These are phyloP conservation scores for Filobasidium floriforme DNA, from an alignment of 768 basidiomycete genomes.

Conservation along the genomic window DNA sequence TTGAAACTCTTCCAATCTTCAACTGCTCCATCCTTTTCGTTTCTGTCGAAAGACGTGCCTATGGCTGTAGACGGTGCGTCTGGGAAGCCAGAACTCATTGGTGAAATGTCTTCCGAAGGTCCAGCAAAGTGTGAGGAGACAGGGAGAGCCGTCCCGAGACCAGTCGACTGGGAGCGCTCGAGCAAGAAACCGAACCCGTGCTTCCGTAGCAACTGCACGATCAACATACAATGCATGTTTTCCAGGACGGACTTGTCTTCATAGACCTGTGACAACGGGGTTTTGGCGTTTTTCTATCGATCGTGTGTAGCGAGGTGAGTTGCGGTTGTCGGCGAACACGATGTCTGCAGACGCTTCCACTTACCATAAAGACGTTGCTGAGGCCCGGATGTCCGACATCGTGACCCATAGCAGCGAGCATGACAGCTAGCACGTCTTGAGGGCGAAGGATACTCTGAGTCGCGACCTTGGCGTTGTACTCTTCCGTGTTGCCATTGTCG, in stretches of 20 bases:
- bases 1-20: conserved; percentile 51
- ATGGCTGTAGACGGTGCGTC: conserved; percentile 10
- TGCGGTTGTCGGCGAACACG: not conserved
- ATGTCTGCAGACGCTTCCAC: conserved; percentile 35
- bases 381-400: conserved; percentile 96
- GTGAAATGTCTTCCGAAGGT: conserved; percentile 14
- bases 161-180: conserved; percentile 2
- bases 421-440: conserved; percentile 73
- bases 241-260: conserved; percentile 85
- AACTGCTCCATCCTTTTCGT: conserved; percentile 10
- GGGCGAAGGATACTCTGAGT: conserved; percentile 48
- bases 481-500: conserved; percentile 22
- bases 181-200: conserved; percentile 60
- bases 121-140: conserved; percentile 43
- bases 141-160: not conserved
- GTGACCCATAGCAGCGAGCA: conserved; percentile 90
- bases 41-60: conserved; percentile 23
- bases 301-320: not conserved
- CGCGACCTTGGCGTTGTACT: conserved; percentile 27
- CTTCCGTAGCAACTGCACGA: conserved; percentile 68
- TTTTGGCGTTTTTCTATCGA: conserved; percentile 78
- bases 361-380: conserved; percentile 85
- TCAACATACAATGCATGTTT: conserved; percentile 73
- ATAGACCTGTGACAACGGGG: conserved; percentile 79
- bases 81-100: conserved; percentile 15